A percentile compares a stretch with the other conserved stretches of the same genome.
phyloP scores from a whole-genome alignment of 768 basidiomycete genomes.

The Filobasidium floriforme region DNA sequence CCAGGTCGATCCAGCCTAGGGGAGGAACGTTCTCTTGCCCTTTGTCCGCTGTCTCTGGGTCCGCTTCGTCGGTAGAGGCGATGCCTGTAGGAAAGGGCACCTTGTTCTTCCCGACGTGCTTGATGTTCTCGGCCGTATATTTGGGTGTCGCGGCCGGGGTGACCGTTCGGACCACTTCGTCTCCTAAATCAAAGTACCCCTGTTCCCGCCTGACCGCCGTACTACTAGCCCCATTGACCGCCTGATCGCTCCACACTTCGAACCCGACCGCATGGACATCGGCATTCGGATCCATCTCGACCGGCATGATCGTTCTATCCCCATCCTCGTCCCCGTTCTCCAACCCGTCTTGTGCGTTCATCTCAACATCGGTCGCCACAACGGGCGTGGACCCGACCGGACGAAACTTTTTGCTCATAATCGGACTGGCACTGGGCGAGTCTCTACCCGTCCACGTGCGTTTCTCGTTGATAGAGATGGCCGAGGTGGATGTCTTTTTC shows the following conservation, averaged over 20 bases:
- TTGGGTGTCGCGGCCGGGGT: neutral
- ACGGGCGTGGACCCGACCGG: neutral
- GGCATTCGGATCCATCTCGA: neutral
- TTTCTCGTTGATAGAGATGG: neutral
- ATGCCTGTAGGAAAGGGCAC: neutral
- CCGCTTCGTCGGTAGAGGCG: neutral
- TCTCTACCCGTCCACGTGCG: conserved; percentile 5
- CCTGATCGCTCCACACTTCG: neutral
- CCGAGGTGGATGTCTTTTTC: neutral
- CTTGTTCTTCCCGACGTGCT: neutral
- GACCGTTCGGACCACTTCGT: neutral
- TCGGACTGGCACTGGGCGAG: neutral
- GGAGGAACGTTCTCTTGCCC: conserved; percentile 3
- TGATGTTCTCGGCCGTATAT: conserved; percentile 4
- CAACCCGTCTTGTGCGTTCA: neutral
- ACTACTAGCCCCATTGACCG: neutral
- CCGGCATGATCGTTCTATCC: neutral
- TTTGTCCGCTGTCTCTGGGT: neutral
- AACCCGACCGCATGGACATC: neutral
- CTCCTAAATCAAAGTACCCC: conserved; percentile 3
- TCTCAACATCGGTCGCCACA: neutral
- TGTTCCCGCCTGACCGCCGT: neutral
- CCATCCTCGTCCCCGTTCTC: neutral
- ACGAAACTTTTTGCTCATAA: conserved; percentile 1
- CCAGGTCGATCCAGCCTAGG: neutral